These are phyloP conservation scores for Tephrocybe sp. DNA, from an alignment of 768 basidiomycete genomes.

Conservation along the genomic window DNA sequence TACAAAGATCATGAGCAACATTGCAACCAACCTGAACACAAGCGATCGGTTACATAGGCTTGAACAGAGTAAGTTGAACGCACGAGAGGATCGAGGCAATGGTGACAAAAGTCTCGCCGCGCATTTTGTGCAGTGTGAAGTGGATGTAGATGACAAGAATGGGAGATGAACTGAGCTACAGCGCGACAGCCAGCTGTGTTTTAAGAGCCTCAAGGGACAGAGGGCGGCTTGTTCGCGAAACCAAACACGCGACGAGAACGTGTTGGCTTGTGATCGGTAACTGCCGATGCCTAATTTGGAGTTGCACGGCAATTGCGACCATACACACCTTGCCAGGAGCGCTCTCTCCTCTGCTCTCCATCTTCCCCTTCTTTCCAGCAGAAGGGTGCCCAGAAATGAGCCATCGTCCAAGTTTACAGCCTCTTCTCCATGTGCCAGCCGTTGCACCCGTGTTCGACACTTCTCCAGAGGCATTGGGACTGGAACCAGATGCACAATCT, in stretches of 20 bases:
- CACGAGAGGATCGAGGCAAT: conserved; percentile 73
- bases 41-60: conserved; percentile 19
- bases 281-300: conserved; percentile 13
- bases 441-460: conserved; percentile 30
- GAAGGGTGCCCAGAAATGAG: conserved; percentile 21
- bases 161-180: conserved; percentile 19
- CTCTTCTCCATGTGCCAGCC: conserved; percentile 22
- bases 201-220: conserved; percentile 17
- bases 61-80: conserved; percentile 26
- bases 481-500: conserved; percentile 25
- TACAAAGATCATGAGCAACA: conserved; percentile 74
- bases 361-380: conserved; percentile 2
- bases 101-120: conserved; percentile 76
- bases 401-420: conserved; percentile 22
- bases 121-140: conserved; percentile 44
- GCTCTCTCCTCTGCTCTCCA: conserved; percentile 7
- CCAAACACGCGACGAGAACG: conserved; percentile 31
- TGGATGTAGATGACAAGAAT: conserved; percentile 17
- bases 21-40: conserved; percentile 42
- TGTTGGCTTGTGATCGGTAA: conserved; percentile 21
- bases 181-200: conserved; percentile 19
- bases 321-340: not conserved
- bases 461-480: conserved; percentile 30
- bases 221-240: conserved; percentile 1
- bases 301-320: not conserved